Percentiles rank a stretch among this genome's conserved stretches.
These are phyloP conservation scores for Trypanosoma melophagium DNA, from an alignment of 208 protist genomes.

Conservation along the genomic window DNA sequence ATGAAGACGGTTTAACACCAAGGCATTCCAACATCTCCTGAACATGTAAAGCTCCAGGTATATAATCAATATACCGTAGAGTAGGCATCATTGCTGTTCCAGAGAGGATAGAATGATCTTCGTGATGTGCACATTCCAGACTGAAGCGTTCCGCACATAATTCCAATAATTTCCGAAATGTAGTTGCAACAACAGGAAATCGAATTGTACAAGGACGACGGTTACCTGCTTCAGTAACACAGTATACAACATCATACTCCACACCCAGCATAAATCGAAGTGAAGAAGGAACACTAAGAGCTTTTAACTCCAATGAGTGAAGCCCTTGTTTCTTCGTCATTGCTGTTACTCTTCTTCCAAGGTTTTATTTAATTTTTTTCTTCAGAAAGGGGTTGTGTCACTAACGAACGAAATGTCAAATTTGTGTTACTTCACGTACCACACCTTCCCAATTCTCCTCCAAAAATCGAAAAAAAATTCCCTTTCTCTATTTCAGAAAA, in stretches of 20 bases:
- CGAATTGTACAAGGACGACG: slow-evolving; percentile 48
- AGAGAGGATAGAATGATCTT: slow-evolving; percentile 49
- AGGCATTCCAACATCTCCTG: slow-evolving; percentile 71
- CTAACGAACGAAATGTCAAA: too few relatives aligned
- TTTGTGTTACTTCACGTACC: too few relatives aligned
- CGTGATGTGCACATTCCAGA: slow-evolving; percentile 48
- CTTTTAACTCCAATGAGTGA: slow-evolving; percentile 74
- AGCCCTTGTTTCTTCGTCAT: slow-evolving; percentile 38
- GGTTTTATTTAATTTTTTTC: slow-evolving; percentile 2
- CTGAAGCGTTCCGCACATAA: slow-evolving; percentile 69
- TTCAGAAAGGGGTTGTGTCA: too few relatives aligned
- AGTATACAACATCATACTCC: slow-evolving; percentile 77
- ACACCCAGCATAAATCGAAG: slow-evolving; percentile 75
- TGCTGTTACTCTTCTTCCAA: not conserved
- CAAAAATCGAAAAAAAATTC: too few relatives aligned
- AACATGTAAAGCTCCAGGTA: slow-evolving; percentile 70
- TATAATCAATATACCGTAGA: slow-evolving; percentile 82
- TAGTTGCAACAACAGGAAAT: slow-evolving; percentile 62
- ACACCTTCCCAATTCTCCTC: too few relatives aligned
- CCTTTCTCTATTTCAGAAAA: too few relatives aligned
- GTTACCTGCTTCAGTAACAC: slow-evolving; percentile 54
- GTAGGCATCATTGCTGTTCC: slow-evolving; percentile 69
- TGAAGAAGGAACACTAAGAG: slow-evolving; percentile 70
- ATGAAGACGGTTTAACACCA: slow-evolving; percentile 32
- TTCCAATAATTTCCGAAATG: slow-evolving; percentile 70